These are phyloP conservation scores for Penicillium herquei DNA, from an alignment of 495 filamentous ascomycete species.

Conservation along the genomic window DNA sequence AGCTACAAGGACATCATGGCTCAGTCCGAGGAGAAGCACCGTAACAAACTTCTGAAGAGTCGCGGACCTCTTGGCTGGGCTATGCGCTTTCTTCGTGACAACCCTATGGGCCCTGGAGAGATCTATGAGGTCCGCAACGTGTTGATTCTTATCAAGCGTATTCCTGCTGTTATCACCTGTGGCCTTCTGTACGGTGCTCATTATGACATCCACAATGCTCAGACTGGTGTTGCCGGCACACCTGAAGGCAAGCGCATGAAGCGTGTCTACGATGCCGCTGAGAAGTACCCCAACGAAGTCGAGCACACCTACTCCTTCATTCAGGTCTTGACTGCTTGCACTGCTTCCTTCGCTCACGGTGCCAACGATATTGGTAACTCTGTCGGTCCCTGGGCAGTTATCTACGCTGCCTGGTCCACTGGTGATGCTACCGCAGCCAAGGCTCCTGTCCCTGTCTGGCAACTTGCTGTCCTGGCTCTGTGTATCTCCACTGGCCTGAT, in stretches of 20 bases:
- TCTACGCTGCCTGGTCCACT: constrained; percentile 66
- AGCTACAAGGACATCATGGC: constrained; percentile 57
- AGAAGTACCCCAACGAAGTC: constrained; percentile 71
- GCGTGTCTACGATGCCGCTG: constrained; percentile 54
- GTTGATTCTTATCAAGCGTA: constrained; percentile 52
- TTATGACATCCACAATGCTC: constrained; percentile 72
- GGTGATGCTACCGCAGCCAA: constrained; percentile 46
- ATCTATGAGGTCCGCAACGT: constrained; percentile 69
- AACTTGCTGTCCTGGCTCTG: constrained; percentile 51
- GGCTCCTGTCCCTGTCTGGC: constrained; percentile 58
- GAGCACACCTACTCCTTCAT: constrained; percentile 76
- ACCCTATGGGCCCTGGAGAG: constrained; percentile 63
- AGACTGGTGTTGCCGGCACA: constrained; percentile 61
- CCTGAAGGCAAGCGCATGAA: constrained; percentile 66
- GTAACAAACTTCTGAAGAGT: constrained; percentile 53
- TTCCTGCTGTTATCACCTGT: constrained; percentile 56
- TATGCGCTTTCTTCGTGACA: constrained; percentile 66
- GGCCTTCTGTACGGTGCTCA: constrained; percentile 63
- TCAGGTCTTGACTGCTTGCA: constrained; percentile 72
- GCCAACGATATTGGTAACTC: constrained; percentile 80
- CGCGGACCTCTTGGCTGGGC: constrained; percentile 68
- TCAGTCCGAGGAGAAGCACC: constrained; percentile 46
- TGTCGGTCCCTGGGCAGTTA: constrained; percentile 68
- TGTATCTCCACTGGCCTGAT: constrained; percentile 57
- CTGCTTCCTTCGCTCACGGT: constrained; percentile 75